Evolutionary conservation across 176 grass and related monocot species (phyloP).

Genomic region (Stipa capillata): DNA sequence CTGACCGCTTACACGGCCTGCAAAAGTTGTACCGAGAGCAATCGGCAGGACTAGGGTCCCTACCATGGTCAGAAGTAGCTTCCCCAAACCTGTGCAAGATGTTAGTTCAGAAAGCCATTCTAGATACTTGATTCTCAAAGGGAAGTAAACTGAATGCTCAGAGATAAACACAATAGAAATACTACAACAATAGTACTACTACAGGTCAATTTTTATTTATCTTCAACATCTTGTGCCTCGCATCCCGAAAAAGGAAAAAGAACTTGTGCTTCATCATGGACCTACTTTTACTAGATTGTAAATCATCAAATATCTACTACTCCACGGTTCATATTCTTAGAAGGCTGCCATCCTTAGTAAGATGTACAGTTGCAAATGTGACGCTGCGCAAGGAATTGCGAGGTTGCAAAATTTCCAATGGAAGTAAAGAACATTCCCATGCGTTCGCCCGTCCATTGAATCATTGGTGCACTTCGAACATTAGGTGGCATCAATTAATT

Average conservation of each 20-base stretch:
- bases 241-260: neutral
- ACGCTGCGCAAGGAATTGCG: neutral
- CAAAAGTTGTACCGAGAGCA: slow-evolving; percentile 32
- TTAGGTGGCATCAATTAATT: neutral
- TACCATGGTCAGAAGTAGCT: slow-evolving; percentile 31
- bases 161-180: neutral
- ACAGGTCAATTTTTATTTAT: neutral
- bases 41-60: slow-evolving; percentile 51
- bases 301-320: neutral
- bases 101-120: neutral
- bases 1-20: slow-evolving; percentile 1
- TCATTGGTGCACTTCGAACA: neutral
- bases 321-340: neutral
- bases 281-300: neutral
- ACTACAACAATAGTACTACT: neutral
- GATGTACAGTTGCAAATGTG: neutral
- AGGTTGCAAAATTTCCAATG: neutral
- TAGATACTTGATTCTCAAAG: neutral
- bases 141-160: neutral
- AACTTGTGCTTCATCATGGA: neutral
- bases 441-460: neutral
- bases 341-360: neutral
- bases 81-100: slow-evolving; percentile 19
- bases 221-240: neutral
- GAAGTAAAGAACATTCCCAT: neutral